Conservation (phyloP, 176 grass and related monocot species). For the Luzula sylvatica region DNA sequence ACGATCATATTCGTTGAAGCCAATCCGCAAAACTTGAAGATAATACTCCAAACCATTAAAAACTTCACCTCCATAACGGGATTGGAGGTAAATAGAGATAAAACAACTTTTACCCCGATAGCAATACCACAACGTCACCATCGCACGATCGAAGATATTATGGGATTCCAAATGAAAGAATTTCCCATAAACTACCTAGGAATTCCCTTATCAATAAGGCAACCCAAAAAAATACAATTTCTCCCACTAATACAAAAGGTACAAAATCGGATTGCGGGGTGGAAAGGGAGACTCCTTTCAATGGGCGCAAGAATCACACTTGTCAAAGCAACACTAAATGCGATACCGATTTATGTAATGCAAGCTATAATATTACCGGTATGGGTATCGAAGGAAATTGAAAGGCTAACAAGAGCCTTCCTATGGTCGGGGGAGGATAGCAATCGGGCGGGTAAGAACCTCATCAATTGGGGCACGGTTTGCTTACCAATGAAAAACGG, state of each 20-base stretch:
- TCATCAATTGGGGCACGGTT: no score
- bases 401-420: no score
- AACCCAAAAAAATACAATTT: neutral
- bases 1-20: neutral
- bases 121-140: neutral
- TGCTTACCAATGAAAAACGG: no score
- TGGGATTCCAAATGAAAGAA: neutral
- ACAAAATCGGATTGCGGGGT: neutral
- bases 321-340: neutral
- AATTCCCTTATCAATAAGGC: neutral
- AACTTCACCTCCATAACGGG: neutral
- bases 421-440: no score
- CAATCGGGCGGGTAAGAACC: no score
- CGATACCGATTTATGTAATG: no score
- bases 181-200: neutral
- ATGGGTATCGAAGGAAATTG: no score
- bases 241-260: neutral
- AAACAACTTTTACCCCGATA: neutral
- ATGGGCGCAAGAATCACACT: neutral
- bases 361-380: no score
- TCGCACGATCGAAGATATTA: neutral
- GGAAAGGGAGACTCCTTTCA: neutral
- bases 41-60: neutral
- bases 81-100: neutral
- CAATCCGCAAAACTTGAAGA: neutral